Base-by-base conservation (phyloP, 495 filamentous ascomycete genomes). In the Aspergillus steynii region DNA sequence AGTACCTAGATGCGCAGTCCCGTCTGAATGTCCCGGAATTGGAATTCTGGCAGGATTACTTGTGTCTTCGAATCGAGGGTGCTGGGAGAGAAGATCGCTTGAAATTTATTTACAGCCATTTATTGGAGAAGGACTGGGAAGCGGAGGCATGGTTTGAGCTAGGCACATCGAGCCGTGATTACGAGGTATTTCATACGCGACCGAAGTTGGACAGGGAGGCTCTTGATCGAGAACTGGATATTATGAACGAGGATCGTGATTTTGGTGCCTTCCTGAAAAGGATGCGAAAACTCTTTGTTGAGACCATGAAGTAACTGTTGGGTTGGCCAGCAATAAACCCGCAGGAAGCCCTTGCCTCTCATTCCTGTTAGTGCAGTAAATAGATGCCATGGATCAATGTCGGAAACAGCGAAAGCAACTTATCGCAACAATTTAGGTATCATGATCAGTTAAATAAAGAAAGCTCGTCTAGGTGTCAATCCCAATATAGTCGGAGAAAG, bases 121-220 rank as follows among this genome's bases (percentile, higher is more conserved):
- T 97, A 31, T 58, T 77, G 8, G 94, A 97, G 76, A 83, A 86
- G 63, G 88, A 95, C 66, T 95, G 92, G 90, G 90, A 90, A 65
- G 83, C 86, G 59, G 95, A 99, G 77, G 90, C 87, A 9, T 97
- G 88, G 87, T 99, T 99, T 73, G 93, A 97, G 80, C 76, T 99
- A 57, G 87, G 88, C 64, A 94, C 88, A 64, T 83, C 85, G 10
- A 86, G 83, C 63, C 80, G 88, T 56, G 95, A 98, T 58, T 98
- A 97, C 71, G 86, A 89, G 67, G 87, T 99, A 9, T 82, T 85
- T 54, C 85, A 87, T 51, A 90, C 86, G 62, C 78, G 86, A 65
- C 94, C 94, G 29, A 96, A 92, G 75, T 56, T 95, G 56, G 90
- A 96, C 69, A 77, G 80, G 59, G 86, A 90, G 29, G 83, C 86